These are phyloP conservation scores for Trichoderma cornu-damae DNA, from an alignment of 2,329 filamentous ascomycete genomes.

Conservation along the genomic window DNA sequence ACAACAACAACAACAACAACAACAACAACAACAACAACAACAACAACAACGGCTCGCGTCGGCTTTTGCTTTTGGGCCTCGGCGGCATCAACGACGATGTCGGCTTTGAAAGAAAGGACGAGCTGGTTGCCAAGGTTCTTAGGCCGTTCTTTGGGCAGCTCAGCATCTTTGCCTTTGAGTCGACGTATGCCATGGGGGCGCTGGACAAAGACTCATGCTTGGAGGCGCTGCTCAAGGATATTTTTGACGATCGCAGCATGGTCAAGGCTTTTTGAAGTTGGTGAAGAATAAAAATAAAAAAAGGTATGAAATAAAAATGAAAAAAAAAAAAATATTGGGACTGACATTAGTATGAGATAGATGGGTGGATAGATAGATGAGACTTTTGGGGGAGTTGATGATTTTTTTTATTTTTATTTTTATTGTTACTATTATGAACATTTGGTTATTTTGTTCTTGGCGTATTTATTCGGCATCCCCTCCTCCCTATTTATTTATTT, in stretches of 20 bases:
- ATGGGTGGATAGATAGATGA: not conserved
- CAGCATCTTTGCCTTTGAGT: constrained; percentile 91
- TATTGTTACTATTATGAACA: not conserved
- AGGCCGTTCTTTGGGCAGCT: constrained; percentile 86
- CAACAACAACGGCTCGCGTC: constrained; percentile 35
- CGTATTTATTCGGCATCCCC: not conserved
- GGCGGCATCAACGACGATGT: constrained; percentile 54
- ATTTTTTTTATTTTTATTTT: too few species aligned
- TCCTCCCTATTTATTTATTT: not conserved
- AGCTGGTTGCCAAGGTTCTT: constrained; percentile 71
- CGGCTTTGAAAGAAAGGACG: constrained; percentile 55
- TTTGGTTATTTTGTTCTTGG: not conserved
- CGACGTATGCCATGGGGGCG: constrained; percentile 76
- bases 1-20: too few species aligned
- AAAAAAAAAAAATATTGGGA: not conserved
- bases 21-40: too few species aligned
- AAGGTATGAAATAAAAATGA: too few species aligned
- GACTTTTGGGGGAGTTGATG: not conserved
- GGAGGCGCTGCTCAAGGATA: constrained; percentile 60
- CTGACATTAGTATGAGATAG: not conserved
- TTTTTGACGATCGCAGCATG: constrained; percentile 73
- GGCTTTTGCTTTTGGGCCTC: constrained; percentile 47
- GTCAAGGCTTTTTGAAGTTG: constrained; percentile 51
- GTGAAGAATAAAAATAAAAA: too few species aligned
- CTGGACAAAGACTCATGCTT: constrained; percentile 62